Conservation (phyloP, 75 land plant species). For the Sequoia sempervirens region DNA sequence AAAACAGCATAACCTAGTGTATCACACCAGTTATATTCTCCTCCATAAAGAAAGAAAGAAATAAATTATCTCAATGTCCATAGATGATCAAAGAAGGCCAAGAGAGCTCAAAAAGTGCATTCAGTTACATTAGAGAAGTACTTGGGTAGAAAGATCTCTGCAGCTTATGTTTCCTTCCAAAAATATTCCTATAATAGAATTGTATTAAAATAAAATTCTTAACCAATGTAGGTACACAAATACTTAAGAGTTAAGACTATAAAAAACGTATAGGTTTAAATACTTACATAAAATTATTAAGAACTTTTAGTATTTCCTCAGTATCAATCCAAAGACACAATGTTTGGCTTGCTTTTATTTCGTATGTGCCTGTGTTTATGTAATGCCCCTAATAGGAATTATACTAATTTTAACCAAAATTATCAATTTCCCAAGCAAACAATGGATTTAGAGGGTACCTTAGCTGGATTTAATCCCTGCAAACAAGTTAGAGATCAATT, state of each 20-base stretch:
- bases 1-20: neutral
- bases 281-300: neutral
- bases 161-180: neutral
- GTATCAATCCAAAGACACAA: neutral
- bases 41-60: neutral
- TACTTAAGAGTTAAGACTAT: too few relatives aligned
- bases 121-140: neutral
- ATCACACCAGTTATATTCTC: neutral
- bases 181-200: neutral
- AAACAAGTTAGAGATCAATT: too few relatives aligned
- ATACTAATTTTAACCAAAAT: too few relatives aligned
- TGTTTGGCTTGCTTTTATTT: neutral
- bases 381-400: too few relatives aligned
- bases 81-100: neutral
- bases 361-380: neutral
- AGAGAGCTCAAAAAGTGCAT: neutral
- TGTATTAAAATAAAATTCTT: neutral
- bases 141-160: neutral
- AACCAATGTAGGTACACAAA: neutral
- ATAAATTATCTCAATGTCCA: neutral
- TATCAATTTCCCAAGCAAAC: too few relatives aligned
- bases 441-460: too few relatives aligned
- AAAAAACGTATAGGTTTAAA: neutral
- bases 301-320: neutral
- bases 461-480: too few relatives aligned